Evolutionary conservation across 2,329 filamentous ascomycete genomes (phyloP), one percentile per base, ranked within the genome.

Genomic region (Phaeomoniella chlamydospora): DNA sequence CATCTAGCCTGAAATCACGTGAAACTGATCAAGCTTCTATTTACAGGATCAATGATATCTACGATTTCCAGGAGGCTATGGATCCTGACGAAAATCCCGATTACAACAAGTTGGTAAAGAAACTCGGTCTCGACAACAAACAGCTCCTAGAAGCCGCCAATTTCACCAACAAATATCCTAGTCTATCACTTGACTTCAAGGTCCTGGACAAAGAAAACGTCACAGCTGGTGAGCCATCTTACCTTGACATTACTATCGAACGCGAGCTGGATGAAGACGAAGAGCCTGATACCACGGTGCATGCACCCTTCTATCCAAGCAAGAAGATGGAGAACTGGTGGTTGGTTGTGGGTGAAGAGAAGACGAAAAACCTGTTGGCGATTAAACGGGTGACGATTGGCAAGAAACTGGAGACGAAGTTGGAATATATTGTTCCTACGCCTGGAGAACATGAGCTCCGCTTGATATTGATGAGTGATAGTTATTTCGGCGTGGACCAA

Each of bases 31-130:
- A 43, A 42, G 29, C 32, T 37, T 37, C n/a, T n/a, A n/a, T n/a
- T n/a, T 43, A 41, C 50, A 83, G 77, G 43, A 80, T 98, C 64
- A 87, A 85, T 49, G 88, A 96, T 49, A 79, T 98, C 45, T 88
- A 93, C 50, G 87, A 94, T 53, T 96, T 98, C 63, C 94, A 96
- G 81, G 88, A 96, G 48, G 82, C 85, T 43, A 98, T 98, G 88
- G 90, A 94, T 54, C 87, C 88, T 2, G 80, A 85, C 2, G 88
- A 94, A 58, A 94, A 94, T 56, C 65, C 80, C 29, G 70, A 93
- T 43, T 88, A 94, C 55, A 70, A 70, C 33, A 69, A 72, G 18
- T 68, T 98, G 18, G 71, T 96, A 44, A 78, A 84, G 52, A 73
- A 76, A 3, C 71, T 98, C 29, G 77, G 77, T 5, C 68, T 98